A percentile compares a stretch with the other conserved stretches of the same genome.
phyloP scores from a whole-genome alignment of 176 grass and related monocot species.

The Pontederia crassipes region DNA sequence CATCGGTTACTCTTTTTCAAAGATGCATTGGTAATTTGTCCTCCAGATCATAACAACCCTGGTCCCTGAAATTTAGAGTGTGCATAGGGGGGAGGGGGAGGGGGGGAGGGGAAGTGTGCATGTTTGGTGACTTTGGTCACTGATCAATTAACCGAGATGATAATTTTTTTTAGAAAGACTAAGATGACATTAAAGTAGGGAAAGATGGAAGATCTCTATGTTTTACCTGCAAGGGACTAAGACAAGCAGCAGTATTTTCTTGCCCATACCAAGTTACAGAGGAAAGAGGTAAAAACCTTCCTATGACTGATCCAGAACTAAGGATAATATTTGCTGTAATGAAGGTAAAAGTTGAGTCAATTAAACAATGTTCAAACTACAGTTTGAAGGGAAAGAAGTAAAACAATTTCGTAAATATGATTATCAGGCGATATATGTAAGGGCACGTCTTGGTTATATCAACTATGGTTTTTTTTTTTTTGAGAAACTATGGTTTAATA shows the following conservation, averaged over 20 bases:
- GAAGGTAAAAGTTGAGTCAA: background rate
- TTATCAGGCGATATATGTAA: too few species aligned
- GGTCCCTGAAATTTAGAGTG: too few species aligned
- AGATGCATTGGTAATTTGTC: too few species aligned
- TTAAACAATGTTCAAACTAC: background rate
- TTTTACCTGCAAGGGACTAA: constrained; percentile 49
- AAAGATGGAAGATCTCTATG: background rate
- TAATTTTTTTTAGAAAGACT: too few species aligned
- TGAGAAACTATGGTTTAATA: too few species aligned
- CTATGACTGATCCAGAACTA: constrained; percentile 33
- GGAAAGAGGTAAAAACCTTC: constrained; percentile 33
- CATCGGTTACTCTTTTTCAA: too few species aligned
- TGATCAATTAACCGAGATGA: background rate
- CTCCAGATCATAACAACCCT: background rate
- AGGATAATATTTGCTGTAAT: constrained; percentile 43
- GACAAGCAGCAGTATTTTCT: constrained; percentile 23
- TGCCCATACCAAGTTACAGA: constrained; percentile 22
- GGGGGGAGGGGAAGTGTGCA: too few species aligned
- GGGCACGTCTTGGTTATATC: too few species aligned
- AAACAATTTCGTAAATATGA: background rate
- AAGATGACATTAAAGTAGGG: constrained; percentile 11
- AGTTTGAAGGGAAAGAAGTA: background rate
- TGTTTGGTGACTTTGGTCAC: too few species aligned
- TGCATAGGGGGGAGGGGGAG: too few species aligned
- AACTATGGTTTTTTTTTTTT: too few species aligned